Percentiles rank a stretch among this genome's conserved stretches.
These are phyloP conservation scores for Pseudocercospora cruenta DNA, from an alignment of 2,329 filamentous ascomycete genomes.

Conservation along the genomic window DNA sequence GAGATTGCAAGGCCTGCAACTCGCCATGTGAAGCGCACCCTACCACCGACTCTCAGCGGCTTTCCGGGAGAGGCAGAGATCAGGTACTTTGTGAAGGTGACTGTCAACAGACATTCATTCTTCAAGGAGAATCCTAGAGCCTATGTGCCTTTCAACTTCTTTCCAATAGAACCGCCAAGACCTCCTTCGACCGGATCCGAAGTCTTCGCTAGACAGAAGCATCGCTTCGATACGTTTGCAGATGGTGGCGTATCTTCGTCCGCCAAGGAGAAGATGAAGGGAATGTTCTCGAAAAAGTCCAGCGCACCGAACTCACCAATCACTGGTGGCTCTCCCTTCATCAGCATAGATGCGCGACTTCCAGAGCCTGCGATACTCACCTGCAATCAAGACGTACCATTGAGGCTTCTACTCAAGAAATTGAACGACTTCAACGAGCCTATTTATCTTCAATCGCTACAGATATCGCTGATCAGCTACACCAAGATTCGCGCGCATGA, in stretches of 20 bases:
- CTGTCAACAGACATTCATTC: constrained; percentile 81
- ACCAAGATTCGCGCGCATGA: constrained; percentile 81
- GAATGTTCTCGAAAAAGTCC: constrained; percentile 58
- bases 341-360: constrained; percentile 80
- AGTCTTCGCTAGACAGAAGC: constrained; percentile 76
- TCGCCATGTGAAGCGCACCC: constrained; percentile 77
- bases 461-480: constrained; percentile 78
- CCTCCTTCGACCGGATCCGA: constrained; percentile 70
- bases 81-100: constrained; percentile 93
- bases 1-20: constrained; percentile 52
- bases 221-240: constrained; percentile 55
- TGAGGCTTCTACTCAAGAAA: constrained; percentile 79
- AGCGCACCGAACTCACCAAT: constrained; percentile 29
- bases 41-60: constrained; percentile 87
- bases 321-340: constrained; percentile 52
- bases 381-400: constrained; percentile 81
- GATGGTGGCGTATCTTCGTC: constrained; percentile 11
- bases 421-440: constrained; percentile 69
- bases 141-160: constrained; percentile 72
- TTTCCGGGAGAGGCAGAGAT: constrained; percentile 88
- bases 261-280: constrained; percentile 57
- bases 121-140: constrained; percentile 86
- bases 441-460: constrained; percentile 75
- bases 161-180: constrained; percentile 89
- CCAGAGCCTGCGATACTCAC: constrained; percentile 87